Base-by-base conservation (phyloP, 2,329 filamentous ascomycete species). In the Claviceps digitariae region DNA sequence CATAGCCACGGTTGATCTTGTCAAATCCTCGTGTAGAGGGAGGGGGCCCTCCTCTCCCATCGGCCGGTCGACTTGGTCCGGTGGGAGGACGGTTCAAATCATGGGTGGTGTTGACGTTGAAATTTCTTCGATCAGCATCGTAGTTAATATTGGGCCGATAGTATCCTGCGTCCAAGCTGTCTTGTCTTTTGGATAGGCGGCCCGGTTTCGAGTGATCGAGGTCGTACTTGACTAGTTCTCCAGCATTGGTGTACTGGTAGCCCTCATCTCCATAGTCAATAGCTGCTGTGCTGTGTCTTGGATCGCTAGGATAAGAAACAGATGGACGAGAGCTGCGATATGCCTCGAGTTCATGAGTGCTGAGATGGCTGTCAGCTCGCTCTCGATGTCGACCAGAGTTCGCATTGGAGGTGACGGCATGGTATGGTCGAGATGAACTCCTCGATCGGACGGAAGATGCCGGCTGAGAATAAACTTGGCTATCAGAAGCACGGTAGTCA, bases 1-100 rank as follows among this genome's bases (percentile, higher is more conserved):
- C 75, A 56, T 79, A 79, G 7, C 69, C 48, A 54, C 77, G 71
- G 59, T 78, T 78, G 57, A 87, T 78, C 67, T 81, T 86, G 60
- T 88, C 85, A 57, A 89, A 81, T 0, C 83, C 85, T 59, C 84
- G 74, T 3, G 81, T 86, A 5, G 82, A 79, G 4, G 83, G 83
- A 10, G 86, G 86, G 2, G 84, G 85, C 0, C 77, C 74, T 34
- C 76, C 65, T 25, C 68, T 62, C 44, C 58, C 63, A 15, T 75
- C 73, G 54, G 72, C 69, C 7, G 63, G 63, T 5, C 66, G 65
- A 55, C 57, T 64, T 17, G 59, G 61, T 49, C 61, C 59, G 50
- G 70, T 71, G 55, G 73, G 75, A 29, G 67, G 67, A 21, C 73
- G 74, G 51, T 63, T 65, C 21, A 72, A 57, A 52, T 79, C 77